Base-by-base conservation (phyloP, 2,329 filamentous ascomycete species). In the Fusarium hainanense region DNA sequence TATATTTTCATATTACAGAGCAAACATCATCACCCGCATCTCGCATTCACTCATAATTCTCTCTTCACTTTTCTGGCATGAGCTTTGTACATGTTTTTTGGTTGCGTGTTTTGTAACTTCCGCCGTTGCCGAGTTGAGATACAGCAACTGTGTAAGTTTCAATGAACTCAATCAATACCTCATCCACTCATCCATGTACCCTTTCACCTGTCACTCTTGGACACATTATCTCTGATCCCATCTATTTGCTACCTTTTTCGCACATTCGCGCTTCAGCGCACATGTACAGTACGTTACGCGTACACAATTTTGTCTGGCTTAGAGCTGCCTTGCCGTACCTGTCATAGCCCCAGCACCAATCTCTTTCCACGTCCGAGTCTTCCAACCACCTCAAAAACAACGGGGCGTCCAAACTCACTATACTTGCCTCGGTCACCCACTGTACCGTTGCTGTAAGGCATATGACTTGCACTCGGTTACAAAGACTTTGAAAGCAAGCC, bases 301-400 rank as follows among this genome's bases (percentile, higher is more conserved):
- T 55, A 49, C 59, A 46, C 41, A 37, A 41, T 44, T 44, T 41
- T 49, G n/a, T 28, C 44, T 63, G 52, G 54, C 46, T 50, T 57
- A 48, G 42, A 62, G 41, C 32, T 54, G 32, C 43, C 41, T 57
- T 54, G 34, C 57, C 50, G 43, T 44, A 47, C 37, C 44, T 66
- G 49, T 28, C 55, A 69, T 59, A 51, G 23, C 61, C 62, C 58
- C 61, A 69, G 52, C 66, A 59, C 67, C 63, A 67, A 52, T 46
- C 46, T 50, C 48, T 59, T 43, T 68, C 42, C 54, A 52, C n/a
- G 23, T 20, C 32, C 37, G 16, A 41, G 32, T 40, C 48, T 42
- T 52, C 68, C 68, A 71, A 69, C 65, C 64, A 62, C 64, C 68
- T 59, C 30, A 43, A 65, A 68, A 67, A 68, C 32, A 56, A 70